Percentiles rank a stretch among this genome's conserved stretches.
These are phyloP conservation scores for Tylopilus rubrobrunneus DNA, from an alignment of 768 basidiomycete genomes.

Conservation along the genomic window DNA sequence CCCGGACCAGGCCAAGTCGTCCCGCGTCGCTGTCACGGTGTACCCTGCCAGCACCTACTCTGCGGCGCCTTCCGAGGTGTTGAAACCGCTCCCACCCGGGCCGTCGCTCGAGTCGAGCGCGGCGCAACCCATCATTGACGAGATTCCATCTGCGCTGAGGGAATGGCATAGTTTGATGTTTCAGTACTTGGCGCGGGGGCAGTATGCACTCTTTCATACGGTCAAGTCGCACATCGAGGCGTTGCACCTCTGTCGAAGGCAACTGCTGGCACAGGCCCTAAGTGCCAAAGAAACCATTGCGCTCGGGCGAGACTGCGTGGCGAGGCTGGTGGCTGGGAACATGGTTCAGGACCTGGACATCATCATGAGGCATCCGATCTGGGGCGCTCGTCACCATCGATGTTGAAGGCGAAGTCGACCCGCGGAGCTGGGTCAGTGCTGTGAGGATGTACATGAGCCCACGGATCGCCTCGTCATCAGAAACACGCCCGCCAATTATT, in stretches of 20 bases:
- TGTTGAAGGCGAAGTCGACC: too few species aligned
- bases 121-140: too few species aligned
- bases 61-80: too few species aligned
- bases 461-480: conserved; percentile 36
- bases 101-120: too few species aligned
- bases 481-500: conserved; percentile 41
- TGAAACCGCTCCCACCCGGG: too few species aligned
- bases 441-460: conserved; percentile 76
- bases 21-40: conserved; percentile 67
- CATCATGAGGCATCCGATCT: conserved; percentile 92
- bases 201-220: too few species aligned
- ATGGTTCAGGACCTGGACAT: conserved; percentile 90
- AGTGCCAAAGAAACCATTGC: conserved; percentile 81
- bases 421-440: conserved; percentile 83
- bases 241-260: conserved; percentile 86
- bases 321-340: conserved; percentile 83
- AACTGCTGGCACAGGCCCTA: conserved; percentile 82
- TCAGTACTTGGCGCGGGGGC: too few species aligned
- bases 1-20: conserved; percentile 70
- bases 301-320: conserved; percentile 83
- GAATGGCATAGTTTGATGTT: too few species aligned
- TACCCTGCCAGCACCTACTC: too few species aligned
- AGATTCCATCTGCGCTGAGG: too few species aligned
- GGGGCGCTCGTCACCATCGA: conserved; percentile 90
- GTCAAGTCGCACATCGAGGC: too few species aligned